A percentile compares a stretch with the other conserved stretches of the same genome.
These are phyloP conservation scores for Hypoxylon sp. DNA, from an alignment of 2,329 filamentous ascomycete species.

Conservation along the genomic window DNA sequence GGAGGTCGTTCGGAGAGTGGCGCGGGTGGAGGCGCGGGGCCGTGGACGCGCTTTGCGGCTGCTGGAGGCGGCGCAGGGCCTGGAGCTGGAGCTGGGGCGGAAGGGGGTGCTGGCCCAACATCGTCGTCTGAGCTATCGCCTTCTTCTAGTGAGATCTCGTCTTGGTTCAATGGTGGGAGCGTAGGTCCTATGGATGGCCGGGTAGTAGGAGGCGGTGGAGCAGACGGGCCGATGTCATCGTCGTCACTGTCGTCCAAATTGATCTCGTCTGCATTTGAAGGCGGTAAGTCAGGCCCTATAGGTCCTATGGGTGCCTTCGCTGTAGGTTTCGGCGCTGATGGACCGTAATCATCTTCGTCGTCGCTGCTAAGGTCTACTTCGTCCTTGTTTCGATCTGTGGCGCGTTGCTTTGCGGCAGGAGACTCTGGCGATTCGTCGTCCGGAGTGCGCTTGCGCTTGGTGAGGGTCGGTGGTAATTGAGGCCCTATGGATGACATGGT, in stretches of 20 bases:
- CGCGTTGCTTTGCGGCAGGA: constrained; percentile 63
- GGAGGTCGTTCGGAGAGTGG: constrained; percentile 58
- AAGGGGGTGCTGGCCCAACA: constrained; percentile 43
- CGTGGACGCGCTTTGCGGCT: constrained; percentile 55
- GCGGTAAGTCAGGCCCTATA: constrained; percentile 43
- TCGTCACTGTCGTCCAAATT: constrained; percentile 61
- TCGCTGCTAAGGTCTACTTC: constrained; percentile 54
- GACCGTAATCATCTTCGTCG: constrained; percentile 52
- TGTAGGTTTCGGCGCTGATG: constrained; percentile 31
- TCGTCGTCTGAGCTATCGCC: constrained; percentile 43
- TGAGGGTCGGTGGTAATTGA: constrained; percentile 75
- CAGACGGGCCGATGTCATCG: constrained; percentile 51
- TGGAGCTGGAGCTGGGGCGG: constrained; percentile 24
- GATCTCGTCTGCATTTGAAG: constrained; percentile 65
- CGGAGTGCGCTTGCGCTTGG: constrained; percentile 72
- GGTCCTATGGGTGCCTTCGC: constrained; percentile 26
- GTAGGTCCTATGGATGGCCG: constrained; percentile 50
- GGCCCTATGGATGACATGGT: constrained; percentile 80
- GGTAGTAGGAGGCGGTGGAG: constrained; percentile 38
- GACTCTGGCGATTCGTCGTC: constrained; percentile 60
- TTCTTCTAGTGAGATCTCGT: constrained; percentile 47
- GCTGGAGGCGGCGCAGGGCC: constrained; percentile 9
- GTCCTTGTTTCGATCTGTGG: constrained; percentile 62
- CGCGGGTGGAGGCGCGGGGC: constrained; percentile 62
- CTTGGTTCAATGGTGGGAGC: constrained; percentile 46